A percentile compares a stretch with the other conserved stretches of the same genome.
phyloP scores from a whole-genome alignment of 2,329 filamentous ascomycete genomes.

The Myriosclerotinia duriaeana region DNA sequence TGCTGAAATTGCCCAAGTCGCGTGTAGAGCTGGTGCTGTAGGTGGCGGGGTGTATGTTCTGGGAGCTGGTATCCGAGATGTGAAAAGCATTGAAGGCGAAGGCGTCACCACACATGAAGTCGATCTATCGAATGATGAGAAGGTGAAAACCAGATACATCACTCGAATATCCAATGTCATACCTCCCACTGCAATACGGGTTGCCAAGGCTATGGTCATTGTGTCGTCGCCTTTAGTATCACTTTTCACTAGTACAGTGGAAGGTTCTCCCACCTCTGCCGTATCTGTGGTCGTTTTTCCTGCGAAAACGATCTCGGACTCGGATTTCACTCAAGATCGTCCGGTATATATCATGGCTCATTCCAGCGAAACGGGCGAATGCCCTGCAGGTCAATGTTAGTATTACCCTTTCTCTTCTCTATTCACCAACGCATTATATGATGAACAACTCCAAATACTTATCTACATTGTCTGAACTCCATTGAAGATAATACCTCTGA shows the following conservation, averaged over 20 bases:
- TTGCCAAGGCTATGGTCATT: conserved; percentile 66
- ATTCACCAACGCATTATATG: conserved; percentile 55
- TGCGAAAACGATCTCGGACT: conserved; percentile 47
- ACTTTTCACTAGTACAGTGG: conserved; percentile 69
- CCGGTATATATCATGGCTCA: conserved; percentile 68
- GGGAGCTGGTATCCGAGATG: conserved; percentile 60
- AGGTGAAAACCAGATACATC: conserved; percentile 55
- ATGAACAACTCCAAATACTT: conserved; percentile 93
- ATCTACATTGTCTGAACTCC: conserved; percentile 99
- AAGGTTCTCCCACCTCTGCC: conserved; percentile 74
- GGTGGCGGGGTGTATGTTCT: conserved; percentile 90
- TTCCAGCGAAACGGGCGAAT: conserved; percentile 90
- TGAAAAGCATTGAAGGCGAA: conserved; percentile 30
- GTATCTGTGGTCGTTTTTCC: conserved; percentile 71
- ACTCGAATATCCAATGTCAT: conserved; percentile 44
- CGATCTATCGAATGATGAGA: conserved; percentile 56
- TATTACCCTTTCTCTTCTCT: conserved; percentile 40
- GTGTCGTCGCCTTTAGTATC: conserved; percentile 62
- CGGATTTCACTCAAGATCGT: conserved; percentile 42
- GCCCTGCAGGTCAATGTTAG: conserved; percentile 87
- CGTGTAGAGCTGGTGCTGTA: conserved; percentile 85
- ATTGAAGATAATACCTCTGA: conserved; percentile 91
- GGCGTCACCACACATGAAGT: conserved; percentile 30
- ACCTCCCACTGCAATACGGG: conserved; percentile 36
- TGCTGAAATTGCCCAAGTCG: conserved; percentile 86